phyloP scores from a whole-genome alignment of 1,284 basidiomycete species.

The Mycena sp. region DNA sequence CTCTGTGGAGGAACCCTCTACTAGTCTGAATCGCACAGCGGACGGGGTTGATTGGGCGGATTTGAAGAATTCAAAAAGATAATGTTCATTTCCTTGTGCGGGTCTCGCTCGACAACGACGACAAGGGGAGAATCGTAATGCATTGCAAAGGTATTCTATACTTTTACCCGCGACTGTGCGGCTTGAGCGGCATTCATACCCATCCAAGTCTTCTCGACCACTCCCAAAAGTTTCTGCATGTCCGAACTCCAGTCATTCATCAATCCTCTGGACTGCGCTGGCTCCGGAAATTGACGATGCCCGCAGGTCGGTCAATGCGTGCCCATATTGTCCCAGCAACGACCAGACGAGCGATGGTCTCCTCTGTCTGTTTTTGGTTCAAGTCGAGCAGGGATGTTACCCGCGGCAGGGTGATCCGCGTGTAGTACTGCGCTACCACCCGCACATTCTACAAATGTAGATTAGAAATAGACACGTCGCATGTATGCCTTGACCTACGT shows the following conservation, averaged over 20 bases:
- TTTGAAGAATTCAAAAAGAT: too few relatives aligned
- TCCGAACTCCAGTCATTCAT: slow-evolving; percentile 98
- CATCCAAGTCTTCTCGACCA: slow-evolving; percentile 92
- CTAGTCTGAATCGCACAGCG: too few relatives aligned
- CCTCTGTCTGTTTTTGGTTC: slow-evolving; percentile 83
- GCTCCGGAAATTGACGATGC: slow-evolving; percentile 87
- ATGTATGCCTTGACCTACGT: slow-evolving; percentile 65
- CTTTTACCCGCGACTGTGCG: slow-evolving; percentile 74
- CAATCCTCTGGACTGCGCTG: slow-evolving; percentile 83
- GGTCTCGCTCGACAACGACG: too few relatives aligned
- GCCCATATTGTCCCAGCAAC: slow-evolving; percentile 94
- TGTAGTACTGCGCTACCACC: slow-evolving; percentile 95
- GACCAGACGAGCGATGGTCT: slow-evolving; percentile 89
- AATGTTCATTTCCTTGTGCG: too few relatives aligned
- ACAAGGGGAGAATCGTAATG: slow-evolving; percentile 32
- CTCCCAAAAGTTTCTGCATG: slow-evolving; percentile 86
- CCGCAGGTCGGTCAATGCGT: slow-evolving; percentile 91
- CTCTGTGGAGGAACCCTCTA: too few relatives aligned
- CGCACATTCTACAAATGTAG: slow-evolving; percentile 87
- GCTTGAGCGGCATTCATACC: slow-evolving; percentile 88
- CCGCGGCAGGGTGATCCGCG: slow-evolving; percentile 87
- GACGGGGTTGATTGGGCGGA: too few relatives aligned
- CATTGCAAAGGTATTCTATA: slow-evolving; percentile 40
- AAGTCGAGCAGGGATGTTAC: slow-evolving; percentile 92
- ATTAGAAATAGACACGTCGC: background rate